Evolutionary conservation across 306 rosid genomes (phyloP).

Genomic region (Hippophae tibetana): DNA sequence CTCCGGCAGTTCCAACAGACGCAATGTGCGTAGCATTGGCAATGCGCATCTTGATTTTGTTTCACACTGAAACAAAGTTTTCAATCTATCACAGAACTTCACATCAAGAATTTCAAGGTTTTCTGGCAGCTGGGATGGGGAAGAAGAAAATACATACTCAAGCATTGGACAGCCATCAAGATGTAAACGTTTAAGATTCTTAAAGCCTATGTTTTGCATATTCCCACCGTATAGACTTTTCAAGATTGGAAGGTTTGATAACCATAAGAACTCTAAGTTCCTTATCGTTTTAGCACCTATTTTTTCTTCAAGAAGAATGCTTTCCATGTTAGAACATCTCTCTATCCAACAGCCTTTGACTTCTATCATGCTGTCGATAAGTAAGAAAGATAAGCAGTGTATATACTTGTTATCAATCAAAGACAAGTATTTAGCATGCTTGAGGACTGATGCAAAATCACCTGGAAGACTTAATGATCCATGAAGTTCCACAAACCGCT

Average conservation of each 20-base stretch:
- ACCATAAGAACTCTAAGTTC: constrained; percentile 27
- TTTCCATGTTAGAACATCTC: constrained; percentile 13
- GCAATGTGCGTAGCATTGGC: constrained; percentile 9
- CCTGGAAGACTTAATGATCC: constrained; percentile 16
- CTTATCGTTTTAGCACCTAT: background rate
- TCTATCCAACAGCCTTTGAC: constrained; percentile 29
- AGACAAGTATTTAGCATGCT: constrained; percentile 2
- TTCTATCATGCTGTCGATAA: constrained; percentile 1
- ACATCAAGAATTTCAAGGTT: constrained; percentile 23
- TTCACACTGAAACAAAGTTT: constrained; percentile 6
- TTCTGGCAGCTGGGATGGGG: constrained; percentile 7
- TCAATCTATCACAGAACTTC: constrained; percentile 25
- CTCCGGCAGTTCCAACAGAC: constrained; percentile 27
- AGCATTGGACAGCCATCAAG: constrained; percentile 27
- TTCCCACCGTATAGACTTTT: background rate
- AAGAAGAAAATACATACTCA: constrained; percentile 8
- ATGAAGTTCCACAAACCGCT: constrained; percentile 7
- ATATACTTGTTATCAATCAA: constrained; percentile 19
- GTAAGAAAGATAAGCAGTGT: constrained; percentile 14
- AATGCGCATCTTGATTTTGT: background rate
- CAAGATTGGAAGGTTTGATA: constrained; percentile 28
- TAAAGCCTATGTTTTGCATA: constrained; percentile 1
- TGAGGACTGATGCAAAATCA: constrained; percentile 4
- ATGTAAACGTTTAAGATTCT: constrained; percentile 21
- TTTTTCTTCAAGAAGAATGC: constrained; percentile 1